phyloP scores from a whole-genome alignment of 2,329 filamentous ascomycete species.

The Calonectria crousiana region DNA sequence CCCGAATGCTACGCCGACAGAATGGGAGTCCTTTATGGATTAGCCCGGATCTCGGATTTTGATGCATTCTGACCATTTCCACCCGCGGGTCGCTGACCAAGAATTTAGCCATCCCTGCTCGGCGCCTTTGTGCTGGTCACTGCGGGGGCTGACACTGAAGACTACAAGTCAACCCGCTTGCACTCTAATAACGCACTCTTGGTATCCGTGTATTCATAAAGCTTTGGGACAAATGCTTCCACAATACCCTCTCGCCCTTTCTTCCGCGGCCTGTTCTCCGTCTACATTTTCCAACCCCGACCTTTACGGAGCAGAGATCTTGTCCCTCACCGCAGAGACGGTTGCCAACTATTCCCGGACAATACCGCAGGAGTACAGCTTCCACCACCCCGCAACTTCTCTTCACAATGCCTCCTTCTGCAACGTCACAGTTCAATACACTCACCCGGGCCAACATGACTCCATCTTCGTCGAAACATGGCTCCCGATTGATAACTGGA shows the following conservation, averaged over 20 bases:
- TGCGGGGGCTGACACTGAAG: not conserved
- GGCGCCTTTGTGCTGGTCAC: not conserved
- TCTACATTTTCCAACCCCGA: not conserved
- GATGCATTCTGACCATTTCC: not conserved
- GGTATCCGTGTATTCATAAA: not conserved
- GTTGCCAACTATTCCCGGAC: not conserved
- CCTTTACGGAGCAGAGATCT: not conserved
- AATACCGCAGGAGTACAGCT: not conserved
- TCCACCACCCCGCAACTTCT: not conserved
- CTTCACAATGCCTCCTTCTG: constrained; percentile 13
- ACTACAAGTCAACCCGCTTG: not conserved
- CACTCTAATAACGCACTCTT: not conserved
- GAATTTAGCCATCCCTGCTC: not conserved
- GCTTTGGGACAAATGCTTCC: not conserved
- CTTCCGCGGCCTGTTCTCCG: not conserved
- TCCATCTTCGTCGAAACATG: constrained; percentile 5
- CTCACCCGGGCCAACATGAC: constrained; percentile 16
- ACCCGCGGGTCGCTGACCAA: not conserved
- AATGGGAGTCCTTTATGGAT: not conserved
- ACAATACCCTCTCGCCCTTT: constrained; percentile 1
- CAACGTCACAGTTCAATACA: constrained; percentile 18
- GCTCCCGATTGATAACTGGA: constrained; percentile 22
- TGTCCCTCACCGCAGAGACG: not conserved
- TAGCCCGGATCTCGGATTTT: not conserved
- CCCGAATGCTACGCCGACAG: too few relatives aligned